Percentiles rank a stretch among this genome's conserved stretches.
Conservation (phyloP, 768 basidiomycete genomes). For the Trametes gibbosa region DNA sequence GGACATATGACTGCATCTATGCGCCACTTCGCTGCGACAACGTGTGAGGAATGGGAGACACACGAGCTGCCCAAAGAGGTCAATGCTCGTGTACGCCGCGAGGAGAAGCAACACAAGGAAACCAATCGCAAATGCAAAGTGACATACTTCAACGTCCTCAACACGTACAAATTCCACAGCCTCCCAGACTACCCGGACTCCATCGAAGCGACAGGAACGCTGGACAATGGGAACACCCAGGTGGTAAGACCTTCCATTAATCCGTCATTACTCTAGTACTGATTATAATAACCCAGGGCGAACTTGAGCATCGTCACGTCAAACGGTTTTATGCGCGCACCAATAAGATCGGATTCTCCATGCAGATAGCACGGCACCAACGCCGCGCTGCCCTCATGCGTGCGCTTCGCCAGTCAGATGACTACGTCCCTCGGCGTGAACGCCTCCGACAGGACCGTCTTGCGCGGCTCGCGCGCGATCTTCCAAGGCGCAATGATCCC, state of each 20-base stretch:
- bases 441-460: slow-evolving; percentile 18
- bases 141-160: slow-evolving; percentile 9
- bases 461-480: too few species aligned
- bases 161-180: slow-evolving; percentile 18
- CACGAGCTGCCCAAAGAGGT: background rate
- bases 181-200: background rate
- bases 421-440: slow-evolving; percentile 21
- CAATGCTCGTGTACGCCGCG: background rate
- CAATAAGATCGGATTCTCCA: slow-evolving; percentile 30
- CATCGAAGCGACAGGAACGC: slow-evolving; percentile 2
- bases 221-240: slow-evolving; percentile 12
- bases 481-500: background rate
- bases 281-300: slow-evolving; percentile 27
- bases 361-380: background rate
- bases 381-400: background rate
- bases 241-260: too few species aligned
- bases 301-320: slow-evolving; percentile 35
- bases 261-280: too few species aligned
- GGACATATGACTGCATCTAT: background rate
- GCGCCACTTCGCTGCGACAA: background rate
- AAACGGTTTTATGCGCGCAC: slow-evolving; percentile 38
- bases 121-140: background rate
- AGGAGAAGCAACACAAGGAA: background rate
- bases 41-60: background rate
- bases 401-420: background rate